Evolutionary conservation across 148 eudicot genomes (phyloP), one percentile per base, ranked within the genome.

Genomic region (Rhododendron molle): DNA sequence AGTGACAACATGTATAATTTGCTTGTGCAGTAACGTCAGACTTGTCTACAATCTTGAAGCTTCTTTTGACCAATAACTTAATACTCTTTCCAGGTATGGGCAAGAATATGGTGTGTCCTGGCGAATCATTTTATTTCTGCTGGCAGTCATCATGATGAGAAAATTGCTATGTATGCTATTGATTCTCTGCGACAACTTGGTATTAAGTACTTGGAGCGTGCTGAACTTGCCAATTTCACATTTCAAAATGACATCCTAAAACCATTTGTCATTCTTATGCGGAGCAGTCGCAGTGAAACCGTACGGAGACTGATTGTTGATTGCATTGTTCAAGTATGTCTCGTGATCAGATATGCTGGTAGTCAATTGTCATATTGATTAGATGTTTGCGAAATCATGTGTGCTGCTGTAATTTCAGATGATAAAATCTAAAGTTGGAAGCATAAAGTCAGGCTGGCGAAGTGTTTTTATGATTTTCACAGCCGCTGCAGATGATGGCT

Each of bases 391-490:
- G 0, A 71, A 38, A 47, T 85, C 26, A 44, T 44, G 85, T 71
- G 23, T 20, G 74, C 65, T 78, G 81, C 12, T 85, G 8, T 86
- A 46, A 62, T 87, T 54, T 81, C 91, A 97, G 99, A 97, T 97
- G 99, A 94, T 97, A 84, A 95, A 95, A 89, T 97, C 99, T 7
- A 97, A 97, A 90, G 99, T 93, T 87, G 98, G 96, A 89, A 97
- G 95, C 92, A 97, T 97, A 85, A 97, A 97, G 88, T 97, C 99
- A 65, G 99, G 98, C 67, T 97, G 99, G 99, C 92, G 95, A 87
- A 95, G 99, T 90, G 99, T 97, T 49, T 97, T 97, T 81, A 97
- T 97, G 99, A 92, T 97, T 90, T 97, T 97, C 89, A 95, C 98
- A 8, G 99, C 99, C 47, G 99, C 99, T 85, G 98, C 98, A 71